These are phyloP conservation scores for Paradendryphiella salina DNA, from an alignment of 2,329 filamentous ascomycete genomes.

Conservation along the genomic window DNA sequence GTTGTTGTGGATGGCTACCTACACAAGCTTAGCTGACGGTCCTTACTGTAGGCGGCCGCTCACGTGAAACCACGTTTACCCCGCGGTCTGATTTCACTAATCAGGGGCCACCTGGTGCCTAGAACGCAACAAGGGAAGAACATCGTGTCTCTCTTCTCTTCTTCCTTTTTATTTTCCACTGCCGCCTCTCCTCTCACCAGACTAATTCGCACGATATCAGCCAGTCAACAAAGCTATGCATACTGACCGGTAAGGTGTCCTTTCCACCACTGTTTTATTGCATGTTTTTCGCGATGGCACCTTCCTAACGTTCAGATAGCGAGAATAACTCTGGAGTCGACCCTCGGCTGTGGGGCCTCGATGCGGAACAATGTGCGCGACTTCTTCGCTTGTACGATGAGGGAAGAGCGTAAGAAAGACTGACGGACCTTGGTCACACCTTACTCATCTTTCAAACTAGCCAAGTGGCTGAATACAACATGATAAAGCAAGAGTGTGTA, in stretches of 20 bases:
- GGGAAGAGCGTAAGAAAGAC: conserved; percentile 3
- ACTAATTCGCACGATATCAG: background rate
- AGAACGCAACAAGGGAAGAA: background rate
- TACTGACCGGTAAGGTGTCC: background rate
- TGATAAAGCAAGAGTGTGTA: background rate
- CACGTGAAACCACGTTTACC: conserved; percentile 1
- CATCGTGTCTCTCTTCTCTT: background rate
- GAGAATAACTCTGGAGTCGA: background rate
- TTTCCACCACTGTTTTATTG: background rate
- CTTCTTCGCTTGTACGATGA: conserved; percentile 1
- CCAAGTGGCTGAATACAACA: background rate
- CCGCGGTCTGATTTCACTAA: background rate
- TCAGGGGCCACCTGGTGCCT: background rate
- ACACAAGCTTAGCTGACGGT: too few relatives aligned
- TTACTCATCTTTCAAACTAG: background rate
- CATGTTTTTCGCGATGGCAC: background rate
- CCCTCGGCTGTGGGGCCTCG: background rate
- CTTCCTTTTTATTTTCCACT: background rate
- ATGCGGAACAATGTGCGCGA: background rate
- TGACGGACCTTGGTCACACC: background rate
- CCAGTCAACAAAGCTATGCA: background rate
- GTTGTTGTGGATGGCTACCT: too few relatives aligned
- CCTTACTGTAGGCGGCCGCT: background rate
- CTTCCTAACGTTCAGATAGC: background rate
- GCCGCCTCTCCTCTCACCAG: background rate